Evolutionary conservation across 495 filamentous ascomycete species (phyloP).

Genomic region (Entonaema liquescens): DNA sequence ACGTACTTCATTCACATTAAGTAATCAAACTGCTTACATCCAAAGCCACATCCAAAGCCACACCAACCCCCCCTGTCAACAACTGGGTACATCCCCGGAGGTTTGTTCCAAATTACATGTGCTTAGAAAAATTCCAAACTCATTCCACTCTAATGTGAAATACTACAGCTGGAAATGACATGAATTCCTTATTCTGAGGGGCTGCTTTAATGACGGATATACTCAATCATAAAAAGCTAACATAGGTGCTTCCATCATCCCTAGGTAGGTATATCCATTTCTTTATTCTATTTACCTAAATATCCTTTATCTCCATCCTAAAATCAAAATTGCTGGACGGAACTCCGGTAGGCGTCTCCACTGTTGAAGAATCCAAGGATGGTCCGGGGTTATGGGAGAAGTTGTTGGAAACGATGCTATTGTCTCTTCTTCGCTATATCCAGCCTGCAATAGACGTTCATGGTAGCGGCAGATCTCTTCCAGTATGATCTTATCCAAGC

Average conservation of each 20-base stretch:
- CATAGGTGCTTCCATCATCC: no score
- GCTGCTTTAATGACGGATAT: not conserved
- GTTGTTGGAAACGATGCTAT: constrained; percentile 9
- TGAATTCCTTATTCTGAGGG: not conserved
- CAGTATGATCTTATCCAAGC: constrained; percentile 37
- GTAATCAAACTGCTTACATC: not conserved
- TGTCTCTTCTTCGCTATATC: constrained; percentile 9
- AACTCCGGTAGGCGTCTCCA: constrained; percentile 44
- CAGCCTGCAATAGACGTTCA: constrained; percentile 20
- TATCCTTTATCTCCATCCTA: constrained; percentile 36
- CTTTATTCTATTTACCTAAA: not conserved
- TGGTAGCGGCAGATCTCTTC: constrained; percentile 34
- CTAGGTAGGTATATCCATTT: not conserved
- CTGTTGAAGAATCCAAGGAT: constrained; percentile 43
- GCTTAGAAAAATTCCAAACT: not conserved
- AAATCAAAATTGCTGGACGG: constrained; percentile 36
- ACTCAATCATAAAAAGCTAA: not conserved
- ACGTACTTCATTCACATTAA: not conserved
- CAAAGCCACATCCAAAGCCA: not conserved
- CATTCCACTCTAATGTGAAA: not conserved
- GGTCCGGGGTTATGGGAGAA: constrained; percentile 24
- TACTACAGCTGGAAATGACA: not conserved
- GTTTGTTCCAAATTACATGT: not conserved
- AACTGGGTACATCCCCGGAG: not conserved
- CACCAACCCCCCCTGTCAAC: not conserved